Evolutionary conservation across 179 eudicot genomes (phyloP), one percentile per base, ranked within the genome.

Genomic region (Silene vulgaris): DNA sequence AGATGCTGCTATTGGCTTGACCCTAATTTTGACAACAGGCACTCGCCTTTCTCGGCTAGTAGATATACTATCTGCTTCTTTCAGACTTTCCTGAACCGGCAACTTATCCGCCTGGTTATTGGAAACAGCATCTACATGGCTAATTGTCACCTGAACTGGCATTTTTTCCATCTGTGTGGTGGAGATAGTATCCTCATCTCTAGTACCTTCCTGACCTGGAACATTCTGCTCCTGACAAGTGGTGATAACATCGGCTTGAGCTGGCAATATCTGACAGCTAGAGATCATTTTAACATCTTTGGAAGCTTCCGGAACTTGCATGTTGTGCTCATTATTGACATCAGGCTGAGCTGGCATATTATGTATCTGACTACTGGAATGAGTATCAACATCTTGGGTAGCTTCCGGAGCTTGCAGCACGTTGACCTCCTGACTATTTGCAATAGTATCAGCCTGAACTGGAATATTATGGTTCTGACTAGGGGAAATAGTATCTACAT

Each of bases 1-100:
- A 37, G 91, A 87, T 76, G 89, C 82, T 28, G 88, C 80, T 67
- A 91, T 81, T 52, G 83, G 91, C 77, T 84, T 92, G 28, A 92
- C 93, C 84, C 82, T 82, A 63, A 95, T 83, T 78, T 86, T 92
- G 12, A 92, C 66, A 67, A 89, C 85, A 0, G 90, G 80, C 64
- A 82, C 84, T 76, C 78, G 88, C 67, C 83, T 81, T 6, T 87
- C 98, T 37, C 77, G 86, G 80, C 89, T 86, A 70, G 75, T 87
- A 32, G 93, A 86, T 79, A 84, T 75, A 19, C 88, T 78, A 67
- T 83, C 87, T 5, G 83, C 75, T 68, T 84, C 93, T 81, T 75
- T 87, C 17, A 70, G 64, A 80, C 79, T 72, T 79, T 84, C 90
- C 48, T 72, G 75, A 50, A 32, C 35, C 32, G 67, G 65, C 57